Base-by-base conservation (phyloP, 306 rosid genomes). In the Aeschynomene evenia region DNA sequence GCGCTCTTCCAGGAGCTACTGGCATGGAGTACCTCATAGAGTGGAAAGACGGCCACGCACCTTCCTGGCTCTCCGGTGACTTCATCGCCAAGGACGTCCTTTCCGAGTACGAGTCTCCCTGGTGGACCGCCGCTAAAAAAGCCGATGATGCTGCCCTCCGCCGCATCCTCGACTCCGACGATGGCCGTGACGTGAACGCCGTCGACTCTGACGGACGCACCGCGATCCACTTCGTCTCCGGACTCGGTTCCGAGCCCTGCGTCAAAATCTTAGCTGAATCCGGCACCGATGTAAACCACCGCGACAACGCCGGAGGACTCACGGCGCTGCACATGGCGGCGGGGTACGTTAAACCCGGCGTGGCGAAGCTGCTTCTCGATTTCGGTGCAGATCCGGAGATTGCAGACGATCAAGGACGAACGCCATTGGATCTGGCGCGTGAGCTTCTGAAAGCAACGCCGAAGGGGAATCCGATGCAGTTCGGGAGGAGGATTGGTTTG, bases 61-160 rank as follows among this genome's bases (percentile, higher is more conserved):
- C 96, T 0, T 85, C 96, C 4, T 93, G 97, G 98, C 80, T 90
- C 5, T 83, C 91, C 0, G 71, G 94, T 0, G 89, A 88, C 48
- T 93, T 68, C 85, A 87, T 90, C 9, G 94, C 97, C 5, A 82
- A 82, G 48, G 97, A 93, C 63, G 94, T 93, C 5, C 68, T 93
- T 1, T 77, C 97, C 7, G 94, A 93, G 59, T 93, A 85, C 77
- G 98, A 93, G 13, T 75, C 86, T 0, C 89, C 96, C 0, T 93
- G 98, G 97, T 93, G 97, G 98, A 88, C 83, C 11, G 92, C 98
- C 19, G 98, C 96, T 0, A 88, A 77, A 55, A 90, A 90, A 37
- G 91, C 94, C 46, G 90, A 93, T 76, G 79, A 82, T 6, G 18
- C 76, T 1, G 82, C 86, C 0, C 72, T 90, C 3, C 43, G 50